A percentile compares a stretch with the other conserved stretches of the same genome.
Conservation (phyloP, 257 asterid genomes). For the Ballota nigra region DNA sequence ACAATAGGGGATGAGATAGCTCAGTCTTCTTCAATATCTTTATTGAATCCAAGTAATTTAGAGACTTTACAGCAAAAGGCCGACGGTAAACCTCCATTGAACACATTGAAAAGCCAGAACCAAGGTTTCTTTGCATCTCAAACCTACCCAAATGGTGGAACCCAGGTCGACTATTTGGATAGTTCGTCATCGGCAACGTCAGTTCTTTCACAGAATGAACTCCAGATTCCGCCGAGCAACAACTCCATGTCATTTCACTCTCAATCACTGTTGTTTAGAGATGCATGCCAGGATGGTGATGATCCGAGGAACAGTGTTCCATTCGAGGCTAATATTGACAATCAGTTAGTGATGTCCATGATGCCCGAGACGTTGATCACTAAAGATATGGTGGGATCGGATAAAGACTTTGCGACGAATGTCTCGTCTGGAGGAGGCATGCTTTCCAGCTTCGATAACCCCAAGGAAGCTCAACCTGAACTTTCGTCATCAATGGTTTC, state of each 20-base stretch:
- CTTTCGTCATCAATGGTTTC: conserved; percentile 89
- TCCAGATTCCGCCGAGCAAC: conserved; percentile 50
- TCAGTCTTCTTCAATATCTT: conserved; percentile 51
- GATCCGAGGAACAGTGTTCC: conserved; percentile 53
- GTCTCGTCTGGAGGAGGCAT: conserved; percentile 61
- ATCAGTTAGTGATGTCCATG: conserved; percentile 66
- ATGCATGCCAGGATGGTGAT: conserved; percentile 56
- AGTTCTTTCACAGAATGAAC: conserved; percentile 75
- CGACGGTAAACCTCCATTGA: conserved; percentile 60
- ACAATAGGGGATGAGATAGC: conserved; percentile 46
- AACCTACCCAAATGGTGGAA: conserved; percentile 48
- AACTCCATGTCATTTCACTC: conserved; percentile 73
- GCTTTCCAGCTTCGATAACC: conserved; percentile 60
- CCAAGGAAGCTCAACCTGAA: conserved; percentile 79
- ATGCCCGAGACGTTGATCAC: conserved; percentile 59
- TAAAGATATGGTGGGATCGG: conserved; percentile 52
- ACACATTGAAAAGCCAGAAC: conserved; percentile 52
- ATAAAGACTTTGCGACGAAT: conserved; percentile 53
- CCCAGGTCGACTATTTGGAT: conserved; percentile 75
- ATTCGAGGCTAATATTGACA: conserved; percentile 55
- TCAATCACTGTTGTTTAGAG: conserved; percentile 66
- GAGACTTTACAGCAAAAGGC: conserved; percentile 52
- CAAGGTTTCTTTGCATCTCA: conserved; percentile 63
- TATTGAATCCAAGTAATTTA: conserved; percentile 47
- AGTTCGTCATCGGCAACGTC: conserved; percentile 92